These are phyloP conservation scores for Ciborinia camelliae DNA, from an alignment of 2,329 filamentous ascomycete species.

Conservation along the genomic window DNA sequence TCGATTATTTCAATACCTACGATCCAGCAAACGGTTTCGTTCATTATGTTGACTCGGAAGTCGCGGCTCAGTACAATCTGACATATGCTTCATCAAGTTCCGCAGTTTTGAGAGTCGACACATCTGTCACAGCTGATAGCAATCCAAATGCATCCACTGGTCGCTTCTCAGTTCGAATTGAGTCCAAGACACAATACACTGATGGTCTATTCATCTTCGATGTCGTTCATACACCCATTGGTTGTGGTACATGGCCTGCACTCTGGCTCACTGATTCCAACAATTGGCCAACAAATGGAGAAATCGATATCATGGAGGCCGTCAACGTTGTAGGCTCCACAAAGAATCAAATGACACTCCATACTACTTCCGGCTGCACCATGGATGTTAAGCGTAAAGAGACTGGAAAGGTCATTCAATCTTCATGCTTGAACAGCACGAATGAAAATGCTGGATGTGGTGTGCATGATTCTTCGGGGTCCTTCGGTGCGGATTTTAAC, in stretches of 20 bases:
- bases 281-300: conserved; percentile 60
- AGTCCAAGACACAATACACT: conserved; percentile 51
- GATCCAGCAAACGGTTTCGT: conserved; percentile 47
- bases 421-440: conserved; percentile 44
- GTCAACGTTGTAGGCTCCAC: conserved; percentile 44
- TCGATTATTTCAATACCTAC: conserved; percentile 44
- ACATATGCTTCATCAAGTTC: conserved; percentile 54
- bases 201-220: conserved; percentile 57
- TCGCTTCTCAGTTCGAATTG: conserved; percentile 49
- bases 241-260: conserved; percentile 52
- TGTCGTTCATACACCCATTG: conserved; percentile 56
- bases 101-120: conserved; percentile 60
- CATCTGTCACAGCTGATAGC: conserved; percentile 49
- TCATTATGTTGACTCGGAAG: conserved; percentile 40
- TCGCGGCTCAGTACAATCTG: conserved; percentile 49
- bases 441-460: conserved; percentile 44
- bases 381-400: conserved; percentile 44
- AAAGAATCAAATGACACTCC: conserved; percentile 46
- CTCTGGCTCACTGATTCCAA: conserved; percentile 61
- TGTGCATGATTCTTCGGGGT: conserved; percentile 41
- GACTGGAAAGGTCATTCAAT: conserved; percentile 46
- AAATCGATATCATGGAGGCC: conserved; percentile 54
- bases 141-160: conserved; percentile 52
- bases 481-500: conserved; percentile 55
- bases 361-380: conserved; percentile 45